Evolutionary conservation across 2,329 filamentous ascomycete species (phyloP).

Genomic region (Nigrospora sphaerica): DNA sequence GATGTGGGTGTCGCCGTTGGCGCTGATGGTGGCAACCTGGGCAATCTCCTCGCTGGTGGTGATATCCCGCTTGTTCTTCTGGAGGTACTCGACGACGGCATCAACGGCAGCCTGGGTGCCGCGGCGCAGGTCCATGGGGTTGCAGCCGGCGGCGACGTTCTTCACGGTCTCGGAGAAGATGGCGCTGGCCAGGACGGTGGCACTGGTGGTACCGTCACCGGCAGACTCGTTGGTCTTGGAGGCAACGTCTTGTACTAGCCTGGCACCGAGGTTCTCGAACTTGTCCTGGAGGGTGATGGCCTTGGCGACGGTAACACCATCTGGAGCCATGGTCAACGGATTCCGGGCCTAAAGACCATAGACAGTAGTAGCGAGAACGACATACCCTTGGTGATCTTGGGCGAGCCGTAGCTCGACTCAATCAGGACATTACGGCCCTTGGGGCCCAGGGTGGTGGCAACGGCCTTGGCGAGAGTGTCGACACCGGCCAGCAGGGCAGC

Average conservation of each 20-base stretch:
- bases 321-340: conserved; percentile 31
- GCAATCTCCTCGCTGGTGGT: conserved; percentile 96
- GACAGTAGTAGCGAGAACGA: conserved; percentile 3
- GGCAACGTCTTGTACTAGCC: conserved; percentile 93
- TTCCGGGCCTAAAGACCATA: not conserved
- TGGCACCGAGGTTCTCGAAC: conserved; percentile 98
- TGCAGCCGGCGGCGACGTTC: conserved; percentile 98
- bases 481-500: conserved; percentile 87
- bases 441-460: conserved; percentile 91
- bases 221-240: conserved; percentile 99
- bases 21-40: conserved; percentile 96
- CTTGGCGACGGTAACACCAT: conserved; percentile 84
- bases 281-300: conserved; percentile 94
- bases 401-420: conserved; percentile 95
- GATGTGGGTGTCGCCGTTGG: conserved; percentile 93
- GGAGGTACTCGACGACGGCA: conserved; percentile 87
- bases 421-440: conserved; percentile 99
- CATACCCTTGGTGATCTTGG: conserved; percentile 98
- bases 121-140: conserved; percentile 97
- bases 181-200: conserved; percentile 90
- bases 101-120: conserved; percentile 96
- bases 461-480: conserved; percentile 92
- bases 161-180: conserved; percentile 99
- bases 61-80: conserved; percentile 95
- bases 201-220: conserved; percentile 97